phyloP scores from a whole-genome alignment of 257 asterid genomes.

The Osmanthus fragrans region DNA sequence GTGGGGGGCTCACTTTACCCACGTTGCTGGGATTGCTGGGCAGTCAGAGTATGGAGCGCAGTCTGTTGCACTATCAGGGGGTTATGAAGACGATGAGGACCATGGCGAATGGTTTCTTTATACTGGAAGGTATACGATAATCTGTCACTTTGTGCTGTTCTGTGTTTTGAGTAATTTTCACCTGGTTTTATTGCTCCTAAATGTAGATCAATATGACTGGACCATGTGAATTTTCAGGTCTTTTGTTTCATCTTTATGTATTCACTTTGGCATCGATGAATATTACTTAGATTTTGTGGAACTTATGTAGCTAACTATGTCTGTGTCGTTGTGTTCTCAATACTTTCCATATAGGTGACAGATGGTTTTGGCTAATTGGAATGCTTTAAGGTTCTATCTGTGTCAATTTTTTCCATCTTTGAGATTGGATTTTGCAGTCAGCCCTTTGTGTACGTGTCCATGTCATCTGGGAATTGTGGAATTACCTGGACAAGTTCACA shows the following conservation, averaged over 20 bases:
- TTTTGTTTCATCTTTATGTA: background rate
- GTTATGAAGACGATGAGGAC: slow-evolving; percentile 90
- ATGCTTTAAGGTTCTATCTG: background rate
- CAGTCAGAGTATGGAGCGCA: slow-evolving; percentile 82
- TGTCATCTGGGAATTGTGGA: background rate
- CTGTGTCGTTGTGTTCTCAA: background rate
- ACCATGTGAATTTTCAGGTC: slow-evolving; percentile 8
- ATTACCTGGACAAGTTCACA: background rate
- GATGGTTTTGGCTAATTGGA: background rate
- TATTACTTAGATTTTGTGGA: background rate
- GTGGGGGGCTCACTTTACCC: slow-evolving; percentile 96
- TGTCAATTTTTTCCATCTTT: background rate
- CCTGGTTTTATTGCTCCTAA: background rate
- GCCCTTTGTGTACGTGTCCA: background rate
- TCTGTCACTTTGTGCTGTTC: background rate
- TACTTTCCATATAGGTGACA: slow-evolving; percentile 6
- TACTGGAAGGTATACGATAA: slow-evolving; percentile 71
- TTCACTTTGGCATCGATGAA: background rate
- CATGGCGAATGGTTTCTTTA: slow-evolving; percentile 97
- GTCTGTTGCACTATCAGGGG: slow-evolving; percentile 92
- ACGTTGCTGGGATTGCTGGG: slow-evolving; percentile 83
- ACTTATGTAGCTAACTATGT: background rate
- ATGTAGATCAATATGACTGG: slow-evolving; percentile 3
- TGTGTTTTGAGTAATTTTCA: background rate
- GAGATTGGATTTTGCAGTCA: background rate